phyloP scores from a whole-genome alignment of 2,329 filamentous ascomycete species.

The Aspergillus bombycis region DNA sequence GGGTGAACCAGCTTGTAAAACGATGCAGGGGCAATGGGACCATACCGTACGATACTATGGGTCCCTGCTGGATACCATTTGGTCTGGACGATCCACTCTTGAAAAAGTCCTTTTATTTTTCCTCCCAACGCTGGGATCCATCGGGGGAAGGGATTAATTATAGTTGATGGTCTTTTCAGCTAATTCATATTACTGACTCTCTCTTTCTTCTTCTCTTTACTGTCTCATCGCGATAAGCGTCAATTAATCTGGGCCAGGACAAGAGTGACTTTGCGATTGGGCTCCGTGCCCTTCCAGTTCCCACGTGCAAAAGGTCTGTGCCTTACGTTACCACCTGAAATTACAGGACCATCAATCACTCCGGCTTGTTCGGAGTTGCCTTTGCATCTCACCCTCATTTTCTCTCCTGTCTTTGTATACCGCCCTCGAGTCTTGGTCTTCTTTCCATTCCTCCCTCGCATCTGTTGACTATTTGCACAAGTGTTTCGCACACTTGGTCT shows the following conservation, averaged over 20 bases:
- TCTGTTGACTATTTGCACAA: not conserved
- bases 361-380: constrained; percentile 4
- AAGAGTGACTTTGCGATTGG: not conserved
- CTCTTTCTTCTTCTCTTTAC: not conserved
- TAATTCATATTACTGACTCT: not conserved
- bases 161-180: not conserved
- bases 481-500: not conserved
- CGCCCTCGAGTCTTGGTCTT: constrained; percentile 9
- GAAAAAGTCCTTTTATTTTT: not conserved
- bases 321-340: constrained; percentile 6
- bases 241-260: not conserved
- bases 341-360: constrained; percentile 7
- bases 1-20: not conserved
- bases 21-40: not conserved
- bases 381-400: not conserved
- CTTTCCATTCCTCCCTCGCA: constrained; percentile 1
- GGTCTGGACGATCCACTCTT: constrained; percentile 1
- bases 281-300: constrained; percentile 3
- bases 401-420: constrained; percentile 9
- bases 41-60: constrained; percentile 3
- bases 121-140: not conserved
- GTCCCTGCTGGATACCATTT: not conserved
- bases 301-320: constrained; percentile 7
- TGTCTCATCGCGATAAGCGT: not conserved
- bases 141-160: not conserved